Evolutionary conservation across 306 rosid species (phyloP), one percentile per base, ranked within the genome.

Genomic region (Parietaria judaica): DNA sequence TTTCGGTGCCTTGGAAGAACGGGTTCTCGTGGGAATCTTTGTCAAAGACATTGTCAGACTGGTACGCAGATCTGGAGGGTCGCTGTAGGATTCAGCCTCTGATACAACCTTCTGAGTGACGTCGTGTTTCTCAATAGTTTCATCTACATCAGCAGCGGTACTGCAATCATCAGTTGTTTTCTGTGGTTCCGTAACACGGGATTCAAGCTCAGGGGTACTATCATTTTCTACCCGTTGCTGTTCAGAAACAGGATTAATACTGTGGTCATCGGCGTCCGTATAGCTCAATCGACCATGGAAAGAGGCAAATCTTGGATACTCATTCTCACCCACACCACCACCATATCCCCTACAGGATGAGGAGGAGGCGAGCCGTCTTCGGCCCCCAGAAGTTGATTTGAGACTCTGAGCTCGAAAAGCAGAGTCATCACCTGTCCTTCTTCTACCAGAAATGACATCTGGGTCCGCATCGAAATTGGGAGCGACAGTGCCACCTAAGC

Each of bases 11-110:
- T 80, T 67, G 43, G 87, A 78, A 50, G 96, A 81, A 56, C 98
- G 96, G 1, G 66, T 83, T 73, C 70, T 85, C 14, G 98, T 87
- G 62, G 98, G 98, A 54, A 85, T 86, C 86, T 85, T 88, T 36
- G 81, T 78, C 45, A 41, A 0, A 5, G 45, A 5, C 0, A 81
- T 70, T 11, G 86, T 78, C 54, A 90, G 74, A 37, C 81, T 70
- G 11, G 85, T 78, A 52, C 85, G 76, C 39, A 88, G 79, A 82
- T 87, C 86, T 66, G 76, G 71, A 65, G 75, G 66, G 44, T 3
- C 78, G 64, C 68, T 68, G 56, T 77, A 69, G 67, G 68, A 51
- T 70, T 63, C 73, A 54, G 61, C 68, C 61, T 76, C 87, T 58
- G 53, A 72, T 64, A 66, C 82, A 75, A 17, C 45, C 52, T 76